These are phyloP conservation scores for Termitomyces sp. DNA, from an alignment of 768 basidiomycete genomes.

Conservation along the genomic window DNA sequence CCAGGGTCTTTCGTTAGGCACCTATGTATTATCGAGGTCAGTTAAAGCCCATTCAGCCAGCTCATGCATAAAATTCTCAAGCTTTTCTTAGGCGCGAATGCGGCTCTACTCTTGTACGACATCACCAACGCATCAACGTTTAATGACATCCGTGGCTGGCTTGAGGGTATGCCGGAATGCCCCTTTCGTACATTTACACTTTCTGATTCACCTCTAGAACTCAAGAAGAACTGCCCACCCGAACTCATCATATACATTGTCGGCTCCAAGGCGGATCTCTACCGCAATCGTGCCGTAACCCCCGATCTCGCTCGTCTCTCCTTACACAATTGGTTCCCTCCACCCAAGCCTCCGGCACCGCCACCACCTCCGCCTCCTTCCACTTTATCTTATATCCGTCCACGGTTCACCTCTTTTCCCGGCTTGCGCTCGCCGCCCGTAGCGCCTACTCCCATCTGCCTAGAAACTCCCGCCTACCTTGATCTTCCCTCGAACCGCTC, in stretches of 20 bases:
- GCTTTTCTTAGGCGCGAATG: slow-evolving; percentile 68
- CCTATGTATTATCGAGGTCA: slow-evolving; percentile 90
- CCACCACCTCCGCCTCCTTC: slow-evolving; percentile 62
- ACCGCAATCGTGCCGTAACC: slow-evolving; percentile 69
- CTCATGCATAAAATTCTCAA: slow-evolving; percentile 13
- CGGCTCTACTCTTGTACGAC: slow-evolving; percentile 92
- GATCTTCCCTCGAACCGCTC: slow-evolving; percentile 56
- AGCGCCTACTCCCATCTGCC: slow-evolving; percentile 40
- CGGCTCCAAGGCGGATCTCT: slow-evolving; percentile 87
- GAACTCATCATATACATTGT: slow-evolving; percentile 95
- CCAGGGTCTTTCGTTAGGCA: slow-evolving; percentile 49
- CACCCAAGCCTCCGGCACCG: slow-evolving; percentile 65
- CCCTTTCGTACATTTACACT: slow-evolving; percentile 15
- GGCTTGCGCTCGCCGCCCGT: slow-evolving; percentile 59
- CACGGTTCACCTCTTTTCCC: slow-evolving; percentile 73
- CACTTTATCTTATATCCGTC: slow-evolving; percentile 73
- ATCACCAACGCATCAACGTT: slow-evolving; percentile 88
- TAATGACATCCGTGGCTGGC: slow-evolving; percentile 89
- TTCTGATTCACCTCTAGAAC: slow-evolving; percentile 46
- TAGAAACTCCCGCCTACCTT: slow-evolving; percentile 59
- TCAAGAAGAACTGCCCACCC: slow-evolving; percentile 85
- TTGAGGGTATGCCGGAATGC: slow-evolving; percentile 58
- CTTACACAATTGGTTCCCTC: slow-evolving; percentile 86
- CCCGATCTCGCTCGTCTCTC: slow-evolving; percentile 81
- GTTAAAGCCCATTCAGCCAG: slow-evolving; percentile 10